These are phyloP conservation scores for Novymonas esmeraldas DNA, from an alignment of 208 protist genomes.

Conservation along the genomic window DNA sequence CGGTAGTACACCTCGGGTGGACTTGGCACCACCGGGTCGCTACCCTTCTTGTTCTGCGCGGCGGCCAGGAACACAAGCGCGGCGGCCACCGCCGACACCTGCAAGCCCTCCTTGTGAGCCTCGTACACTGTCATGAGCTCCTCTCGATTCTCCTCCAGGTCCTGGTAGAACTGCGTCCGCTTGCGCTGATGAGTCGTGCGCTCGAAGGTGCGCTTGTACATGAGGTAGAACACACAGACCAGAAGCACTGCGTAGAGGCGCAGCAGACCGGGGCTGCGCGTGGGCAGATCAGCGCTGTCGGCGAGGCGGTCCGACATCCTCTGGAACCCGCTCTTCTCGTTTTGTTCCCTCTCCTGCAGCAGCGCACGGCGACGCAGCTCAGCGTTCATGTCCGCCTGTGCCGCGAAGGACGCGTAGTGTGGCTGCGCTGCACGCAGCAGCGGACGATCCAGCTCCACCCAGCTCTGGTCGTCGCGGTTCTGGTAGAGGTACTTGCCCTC, in stretches of 20 bases:
- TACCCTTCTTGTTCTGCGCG: constrained; percentile 36
- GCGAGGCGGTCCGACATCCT: constrained; percentile 51
- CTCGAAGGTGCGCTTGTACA: constrained; percentile 73
- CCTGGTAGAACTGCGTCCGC: constrained; percentile 56
- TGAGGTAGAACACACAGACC: constrained; percentile 50
- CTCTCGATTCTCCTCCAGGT: constrained; percentile 49
- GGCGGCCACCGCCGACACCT: constrained; percentile 59
- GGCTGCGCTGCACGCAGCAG: constrained; percentile 65
- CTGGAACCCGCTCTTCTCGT: constrained; percentile 74
- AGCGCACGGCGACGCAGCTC: constrained; percentile 66
- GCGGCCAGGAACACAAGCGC: constrained; percentile 70
- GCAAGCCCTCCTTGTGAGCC: constrained; percentile 45
- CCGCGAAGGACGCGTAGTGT: constrained; percentile 70
- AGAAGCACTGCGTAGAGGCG: constrained; percentile 49
- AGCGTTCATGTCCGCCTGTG: constrained; percentile 56
- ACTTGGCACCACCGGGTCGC: constrained; percentile 49
- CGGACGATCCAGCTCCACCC: constrained; percentile 70
- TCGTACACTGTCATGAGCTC: constrained; percentile 49
- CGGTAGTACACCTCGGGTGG: constrained; percentile 53
- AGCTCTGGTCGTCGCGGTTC: constrained; percentile 73
- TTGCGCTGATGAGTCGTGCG: constrained; percentile 43
- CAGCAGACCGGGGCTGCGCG: constrained; percentile 49
- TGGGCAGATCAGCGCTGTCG: constrained; percentile 72
- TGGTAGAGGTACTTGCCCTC: constrained; percentile 80
- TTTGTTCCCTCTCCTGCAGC: constrained; percentile 65